These are phyloP conservation scores for Hypoxylon sp. DNA, from an alignment of 2,329 filamentous ascomycete genomes.

Conservation along the genomic window DNA sequence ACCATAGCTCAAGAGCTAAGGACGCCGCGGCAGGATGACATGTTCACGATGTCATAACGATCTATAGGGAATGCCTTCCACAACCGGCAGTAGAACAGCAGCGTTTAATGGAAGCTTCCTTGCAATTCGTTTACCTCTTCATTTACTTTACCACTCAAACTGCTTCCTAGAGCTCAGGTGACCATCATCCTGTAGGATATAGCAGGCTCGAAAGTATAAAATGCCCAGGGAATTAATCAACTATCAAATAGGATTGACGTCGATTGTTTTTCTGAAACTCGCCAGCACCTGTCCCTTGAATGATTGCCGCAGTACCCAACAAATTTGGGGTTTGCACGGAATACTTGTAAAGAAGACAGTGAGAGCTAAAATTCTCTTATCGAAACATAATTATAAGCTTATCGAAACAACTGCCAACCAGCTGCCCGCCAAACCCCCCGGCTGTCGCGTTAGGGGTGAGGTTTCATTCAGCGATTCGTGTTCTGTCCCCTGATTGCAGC, in stretches of 20 bases:
- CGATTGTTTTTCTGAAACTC: background rate
- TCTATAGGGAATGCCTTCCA: background rate
- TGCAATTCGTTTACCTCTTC: background rate
- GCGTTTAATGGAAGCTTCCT: background rate
- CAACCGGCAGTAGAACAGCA: background rate
- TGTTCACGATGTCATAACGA: background rate
- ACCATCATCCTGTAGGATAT: background rate
- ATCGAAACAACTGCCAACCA: constrained; percentile 19
- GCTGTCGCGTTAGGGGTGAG: constrained; percentile 13
- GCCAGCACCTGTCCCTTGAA: background rate
- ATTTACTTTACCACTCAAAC: background rate
- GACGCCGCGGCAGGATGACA: constrained; percentile 65
- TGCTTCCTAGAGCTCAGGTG: background rate
- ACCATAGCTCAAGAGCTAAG: constrained; percentile 64
- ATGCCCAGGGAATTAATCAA: background rate
- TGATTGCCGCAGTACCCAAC: background rate
- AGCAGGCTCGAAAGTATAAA: background rate
- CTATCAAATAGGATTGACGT: background rate
- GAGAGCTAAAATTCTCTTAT: constrained; percentile 20
- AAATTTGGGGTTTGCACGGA: background rate
- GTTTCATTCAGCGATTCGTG: constrained; percentile 40
- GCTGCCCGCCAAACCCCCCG: constrained; percentile 1
- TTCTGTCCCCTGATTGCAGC: constrained; percentile 29
- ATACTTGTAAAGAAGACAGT: background rate
- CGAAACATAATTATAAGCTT: constrained; percentile 17